Evolutionary conservation across 495 filamentous ascomycete genomes (phyloP).

Genomic region (Ramalina intermedia): DNA sequence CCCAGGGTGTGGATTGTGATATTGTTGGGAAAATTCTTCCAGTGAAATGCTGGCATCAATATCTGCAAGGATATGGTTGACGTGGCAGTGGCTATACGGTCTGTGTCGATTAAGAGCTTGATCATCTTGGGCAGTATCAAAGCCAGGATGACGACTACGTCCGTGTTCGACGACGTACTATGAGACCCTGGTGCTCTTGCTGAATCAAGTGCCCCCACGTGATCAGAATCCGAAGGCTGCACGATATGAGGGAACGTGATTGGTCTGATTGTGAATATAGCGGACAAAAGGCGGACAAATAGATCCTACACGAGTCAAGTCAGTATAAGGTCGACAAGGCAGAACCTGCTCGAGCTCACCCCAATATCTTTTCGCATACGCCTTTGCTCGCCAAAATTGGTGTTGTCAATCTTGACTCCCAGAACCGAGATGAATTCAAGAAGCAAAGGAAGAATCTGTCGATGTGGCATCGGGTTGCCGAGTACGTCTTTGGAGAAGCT

Average conservation of each 20-base stretch:
- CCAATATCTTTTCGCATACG: conserved; percentile 87
- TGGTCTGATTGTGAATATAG: conserved; percentile 80
- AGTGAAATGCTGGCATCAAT: conserved; percentile 67
- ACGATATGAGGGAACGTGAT: conserved; percentile 39
- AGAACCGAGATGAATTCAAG: conserved; percentile 80
- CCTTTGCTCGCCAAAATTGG: conserved; percentile 89
- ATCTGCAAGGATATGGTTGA: conserved; percentile 70
- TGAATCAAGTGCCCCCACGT: too few species aligned
- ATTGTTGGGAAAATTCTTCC: conserved; percentile 79
- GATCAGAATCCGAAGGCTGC: conserved; percentile 4
- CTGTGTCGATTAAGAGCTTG: conserved; percentile 73
- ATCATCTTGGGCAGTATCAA: conserved; percentile 67
- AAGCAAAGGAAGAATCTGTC: conserved; percentile 75
- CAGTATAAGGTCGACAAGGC: conserved; percentile 5
- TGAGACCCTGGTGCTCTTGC: neutral
- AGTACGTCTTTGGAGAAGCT: conserved; percentile 81
- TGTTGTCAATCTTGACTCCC: conserved; percentile 90
- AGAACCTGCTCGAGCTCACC: conserved; percentile 35
- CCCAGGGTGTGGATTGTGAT: conserved; percentile 54
- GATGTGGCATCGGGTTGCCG: conserved; percentile 86
- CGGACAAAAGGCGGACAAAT: conserved; percentile 72
- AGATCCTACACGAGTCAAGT: conserved; percentile 55
- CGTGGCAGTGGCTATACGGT: conserved; percentile 64
- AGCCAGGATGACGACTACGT: conserved; percentile 67
- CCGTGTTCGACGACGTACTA: conserved; percentile 37